Evolutionary conservation across 2,329 filamentous ascomycete genomes (phyloP).

Genomic region (Clonostachys rosea): DNA sequence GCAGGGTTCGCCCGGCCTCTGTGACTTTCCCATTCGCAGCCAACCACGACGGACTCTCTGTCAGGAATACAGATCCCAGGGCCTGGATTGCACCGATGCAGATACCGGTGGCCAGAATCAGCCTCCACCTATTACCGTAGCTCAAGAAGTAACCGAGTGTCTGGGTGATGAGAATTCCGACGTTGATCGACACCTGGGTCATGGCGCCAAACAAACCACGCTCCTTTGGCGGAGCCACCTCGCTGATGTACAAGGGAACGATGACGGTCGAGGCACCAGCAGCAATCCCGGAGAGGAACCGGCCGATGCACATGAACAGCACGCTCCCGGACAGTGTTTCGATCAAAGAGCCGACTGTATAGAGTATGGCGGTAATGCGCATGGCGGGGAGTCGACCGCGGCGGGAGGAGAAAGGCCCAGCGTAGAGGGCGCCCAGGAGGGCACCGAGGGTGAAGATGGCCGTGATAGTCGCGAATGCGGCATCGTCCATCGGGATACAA

Average conservation of each 20-base stretch:
- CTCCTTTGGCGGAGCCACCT: conserved; percentile 72
- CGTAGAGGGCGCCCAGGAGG: conserved; percentile 73
- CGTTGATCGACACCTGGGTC: conserved; percentile 91
- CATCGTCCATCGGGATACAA: conserved; percentile 84
- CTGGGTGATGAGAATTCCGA: conserved; percentile 83
- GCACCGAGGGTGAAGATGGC: conserved; percentile 91
- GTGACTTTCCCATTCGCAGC: conserved; percentile 60
- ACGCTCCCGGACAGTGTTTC: conserved; percentile 71
- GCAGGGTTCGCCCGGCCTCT: conserved; percentile 63
- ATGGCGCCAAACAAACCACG: conserved; percentile 78
- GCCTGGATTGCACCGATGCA: conserved; percentile 64
- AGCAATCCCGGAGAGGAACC: conserved; percentile 76
- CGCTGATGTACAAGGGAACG: conserved; percentile 90
- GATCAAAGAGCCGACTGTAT: conserved; percentile 68
- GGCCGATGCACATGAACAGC: conserved; percentile 63
- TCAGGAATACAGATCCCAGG: conserved; percentile 67
- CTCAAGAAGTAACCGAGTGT: conserved; percentile 84
- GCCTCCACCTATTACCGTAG: conserved; percentile 72
- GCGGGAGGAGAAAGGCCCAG: conserved; percentile 73
- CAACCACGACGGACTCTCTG: conserved; percentile 86
- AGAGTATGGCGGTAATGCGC: conserved; percentile 72
- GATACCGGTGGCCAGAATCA: conserved; percentile 73
- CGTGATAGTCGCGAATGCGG: conserved; percentile 79
- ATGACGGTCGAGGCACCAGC: conserved; percentile 89
- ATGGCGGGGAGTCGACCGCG: conserved; percentile 75